Percentiles rank a stretch among this genome's conserved stretches.
These are phyloP conservation scores for Sugiyamaella valdiviana DNA, from an alignment of 805 yeast genomes.

Conservation along the genomic window DNA sequence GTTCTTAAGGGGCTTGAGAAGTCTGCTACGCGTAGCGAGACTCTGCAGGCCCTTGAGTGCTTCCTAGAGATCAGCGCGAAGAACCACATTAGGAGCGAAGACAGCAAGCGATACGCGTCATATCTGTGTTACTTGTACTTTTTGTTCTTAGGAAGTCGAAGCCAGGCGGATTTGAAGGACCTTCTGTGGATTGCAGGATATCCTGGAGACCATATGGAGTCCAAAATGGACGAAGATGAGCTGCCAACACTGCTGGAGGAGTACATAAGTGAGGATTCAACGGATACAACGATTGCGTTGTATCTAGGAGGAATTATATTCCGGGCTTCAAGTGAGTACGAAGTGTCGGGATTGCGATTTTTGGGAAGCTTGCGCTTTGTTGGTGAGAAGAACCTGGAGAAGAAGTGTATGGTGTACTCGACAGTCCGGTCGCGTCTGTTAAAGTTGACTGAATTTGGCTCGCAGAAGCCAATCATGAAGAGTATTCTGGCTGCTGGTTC, in stretches of 20 bases:
- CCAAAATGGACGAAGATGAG: constrained; percentile 9
- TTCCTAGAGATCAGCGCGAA: constrained; percentile 22
- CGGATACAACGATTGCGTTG: constrained; percentile 19
- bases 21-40: constrained; percentile 19
- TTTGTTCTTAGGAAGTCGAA: constrained; percentile 22
- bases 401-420: constrained; percentile 20
- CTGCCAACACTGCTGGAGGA: constrained; percentile 20
- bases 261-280: constrained; percentile 16
- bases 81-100: constrained; percentile 11
- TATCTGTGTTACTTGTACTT: constrained; percentile 24
- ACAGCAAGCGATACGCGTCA: constrained; percentile 10
- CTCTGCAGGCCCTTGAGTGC: constrained; percentile 22
- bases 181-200: constrained; percentile 26
- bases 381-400: constrained; percentile 13
- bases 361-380: constrained; percentile 17
- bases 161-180: constrained; percentile 20
- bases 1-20: constrained; percentile 23
- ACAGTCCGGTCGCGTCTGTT: constrained; percentile 17
- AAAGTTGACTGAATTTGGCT: constrained; percentile 15
- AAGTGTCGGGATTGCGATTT: constrained; percentile 19
- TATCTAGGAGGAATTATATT: constrained; percentile 24
- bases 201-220: constrained; percentile 19
- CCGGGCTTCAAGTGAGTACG: constrained; percentile 16
- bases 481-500: constrained; percentile 14
- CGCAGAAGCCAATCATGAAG: constrained; percentile 13